Conservation (phyloP, 129 eudicot genomes). For the Centaurea solstitialis region DNA sequence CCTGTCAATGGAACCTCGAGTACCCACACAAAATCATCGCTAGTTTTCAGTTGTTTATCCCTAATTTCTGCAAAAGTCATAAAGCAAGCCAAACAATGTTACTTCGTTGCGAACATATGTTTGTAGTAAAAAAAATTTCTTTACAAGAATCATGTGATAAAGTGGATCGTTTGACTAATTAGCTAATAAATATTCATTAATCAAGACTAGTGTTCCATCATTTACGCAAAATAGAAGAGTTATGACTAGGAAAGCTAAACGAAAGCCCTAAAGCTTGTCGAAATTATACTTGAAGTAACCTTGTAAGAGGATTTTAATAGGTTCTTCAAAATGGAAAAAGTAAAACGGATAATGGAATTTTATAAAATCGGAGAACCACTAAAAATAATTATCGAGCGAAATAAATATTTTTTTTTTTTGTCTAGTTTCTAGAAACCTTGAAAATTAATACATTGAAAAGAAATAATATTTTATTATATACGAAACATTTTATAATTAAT, state of each 20-base stretch:
- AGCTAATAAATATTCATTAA: too few relatives aligned
- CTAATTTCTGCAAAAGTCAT: conserved; percentile 80
- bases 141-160: neutral
- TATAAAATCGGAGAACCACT: too few relatives aligned
- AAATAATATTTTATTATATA: too few relatives aligned
- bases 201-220: neutral
- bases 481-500: too few relatives aligned
- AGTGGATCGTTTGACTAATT: neutral
- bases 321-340: too few relatives aligned
- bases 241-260: too few relatives aligned
- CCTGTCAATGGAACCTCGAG: conserved; percentile 68
- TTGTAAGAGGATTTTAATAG: neutral
- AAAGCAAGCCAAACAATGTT: neutral
- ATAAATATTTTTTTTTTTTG: too few relatives aligned
- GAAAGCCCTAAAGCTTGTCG: neutral
- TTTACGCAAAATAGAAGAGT: neutral
- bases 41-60: conserved; percentile 63
- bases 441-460: too few relatives aligned
- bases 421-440: too few relatives aligned
- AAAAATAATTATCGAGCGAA: too few relatives aligned
- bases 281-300: neutral
- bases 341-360: too few relatives aligned
- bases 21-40: conserved; percentile 76
- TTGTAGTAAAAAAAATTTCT: neutral
- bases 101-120: neutral